Conservation (phyloP, 2,329 filamentous ascomycete genomes). For the Cladosporium sp. region DNA sequence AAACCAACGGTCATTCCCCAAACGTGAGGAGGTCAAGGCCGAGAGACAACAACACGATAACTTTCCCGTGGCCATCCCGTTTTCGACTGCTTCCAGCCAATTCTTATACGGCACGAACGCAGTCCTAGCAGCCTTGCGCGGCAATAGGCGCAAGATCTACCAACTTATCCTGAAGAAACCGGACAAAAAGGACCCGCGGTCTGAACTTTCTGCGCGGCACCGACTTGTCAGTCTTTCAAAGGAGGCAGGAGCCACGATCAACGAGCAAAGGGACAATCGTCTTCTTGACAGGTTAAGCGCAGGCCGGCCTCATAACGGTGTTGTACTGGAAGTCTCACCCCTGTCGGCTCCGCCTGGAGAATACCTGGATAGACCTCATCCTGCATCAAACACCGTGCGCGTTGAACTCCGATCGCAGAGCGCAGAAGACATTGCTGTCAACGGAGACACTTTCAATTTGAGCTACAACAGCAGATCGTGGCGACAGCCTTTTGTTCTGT, state of each 20-base stretch:
- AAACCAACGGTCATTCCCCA: no score
- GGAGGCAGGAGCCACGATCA: slow-evolving; percentile 49
- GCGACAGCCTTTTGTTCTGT: slow-evolving; percentile 64
- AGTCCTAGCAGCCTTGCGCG: slow-evolving; percentile 72
- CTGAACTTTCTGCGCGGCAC: background rate
- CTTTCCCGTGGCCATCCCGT: slow-evolving; percentile 49
- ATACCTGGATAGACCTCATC: slow-evolving; percentile 29
- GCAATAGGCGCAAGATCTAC: slow-evolving; percentile 68
- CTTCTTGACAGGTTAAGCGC: slow-evolving; percentile 73
- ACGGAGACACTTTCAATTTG: slow-evolving; percentile 58
- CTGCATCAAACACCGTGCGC: slow-evolving; percentile 46
- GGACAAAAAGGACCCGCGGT: background rate
- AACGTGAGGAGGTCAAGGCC: background rate
- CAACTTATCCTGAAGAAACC: slow-evolving; percentile 46
- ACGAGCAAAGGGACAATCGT: slow-evolving; percentile 50
- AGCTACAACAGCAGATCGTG: slow-evolving; percentile 37
- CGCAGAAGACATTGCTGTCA: slow-evolving; percentile 67
- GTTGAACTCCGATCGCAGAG: slow-evolving; percentile 59
- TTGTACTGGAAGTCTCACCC: slow-evolving; percentile 79
- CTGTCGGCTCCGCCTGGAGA: slow-evolving; percentile 54
- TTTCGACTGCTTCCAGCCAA: slow-evolving; percentile 82
- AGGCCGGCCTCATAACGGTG: slow-evolving; percentile 83
- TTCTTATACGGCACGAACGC: slow-evolving; percentile 84
- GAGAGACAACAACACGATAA: slow-evolving; percentile 18
- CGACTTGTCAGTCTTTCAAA: slow-evolving; percentile 22